Evolutionary conservation across 306 rosid genomes (phyloP).

Genomic region (Lathyrus oleraceus): DNA sequence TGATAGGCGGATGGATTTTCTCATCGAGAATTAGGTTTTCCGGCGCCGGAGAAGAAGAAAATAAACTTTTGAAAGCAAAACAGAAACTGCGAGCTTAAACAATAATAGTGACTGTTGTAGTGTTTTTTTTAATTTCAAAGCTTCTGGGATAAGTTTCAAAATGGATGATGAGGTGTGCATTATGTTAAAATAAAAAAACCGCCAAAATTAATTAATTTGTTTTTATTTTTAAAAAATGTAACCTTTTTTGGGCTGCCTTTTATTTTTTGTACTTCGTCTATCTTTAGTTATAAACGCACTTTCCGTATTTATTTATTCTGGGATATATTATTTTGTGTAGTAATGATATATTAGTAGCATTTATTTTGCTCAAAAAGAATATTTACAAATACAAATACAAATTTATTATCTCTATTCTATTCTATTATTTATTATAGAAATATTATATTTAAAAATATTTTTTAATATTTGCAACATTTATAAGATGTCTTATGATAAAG

Average conservation of each 20-base stretch:
- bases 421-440: too few relatives aligned
- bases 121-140: background rate
- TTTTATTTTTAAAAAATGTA: background rate
- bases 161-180: background rate
- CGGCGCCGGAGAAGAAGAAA: slow-evolving; percentile 21
- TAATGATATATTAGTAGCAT: too few relatives aligned
- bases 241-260: background rate
- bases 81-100: background rate
- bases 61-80: background rate
- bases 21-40: slow-evolving; percentile 31
- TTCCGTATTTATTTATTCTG: too few relatives aligned
- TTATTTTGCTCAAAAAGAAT: too few relatives aligned
- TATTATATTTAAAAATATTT: too few relatives aligned
- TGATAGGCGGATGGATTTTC: slow-evolving; percentile 43
- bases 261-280: too few relatives aligned
- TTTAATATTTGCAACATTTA: too few relatives aligned
- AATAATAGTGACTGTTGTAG: background rate
- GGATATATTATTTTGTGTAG: too few relatives aligned
- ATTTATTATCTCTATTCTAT: too few relatives aligned
- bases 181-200: background rate
- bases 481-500: too few relatives aligned
- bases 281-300: too few relatives aligned
- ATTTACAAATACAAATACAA: too few relatives aligned
- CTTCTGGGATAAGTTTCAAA: background rate
- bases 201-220: background rate